These are phyloP conservation scores for Pyrus hybrid DNA, from an alignment of 331 rosid genomes.

Conservation along the genomic window DNA sequence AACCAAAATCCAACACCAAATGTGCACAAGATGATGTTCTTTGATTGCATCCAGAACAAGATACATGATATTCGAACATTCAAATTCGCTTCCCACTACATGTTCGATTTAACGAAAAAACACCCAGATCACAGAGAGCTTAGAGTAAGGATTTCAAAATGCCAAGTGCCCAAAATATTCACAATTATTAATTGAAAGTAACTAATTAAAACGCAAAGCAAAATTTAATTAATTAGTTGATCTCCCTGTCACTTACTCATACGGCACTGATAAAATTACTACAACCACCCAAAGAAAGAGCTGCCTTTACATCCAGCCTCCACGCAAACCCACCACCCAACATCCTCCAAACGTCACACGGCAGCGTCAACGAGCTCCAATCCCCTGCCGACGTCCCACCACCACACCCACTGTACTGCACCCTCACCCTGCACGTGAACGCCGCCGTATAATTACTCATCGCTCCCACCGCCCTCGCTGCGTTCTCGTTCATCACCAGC, in stretches of 20 bases:
- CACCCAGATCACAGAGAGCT: not conserved
- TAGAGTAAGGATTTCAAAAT: too few relatives aligned
- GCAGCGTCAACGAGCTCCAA: slow-evolving; percentile 35
- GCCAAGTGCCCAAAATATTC: not conserved
- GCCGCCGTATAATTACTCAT: slow-evolving; percentile 18
- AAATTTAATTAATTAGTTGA: not conserved
- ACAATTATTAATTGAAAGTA: not conserved
- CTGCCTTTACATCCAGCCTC: slow-evolving; percentile 75
- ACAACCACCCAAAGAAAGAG: slow-evolving; percentile 50
- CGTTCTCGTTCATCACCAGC: slow-evolving; percentile 38
- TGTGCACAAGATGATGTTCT: not conserved
- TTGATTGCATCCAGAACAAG: not conserved
- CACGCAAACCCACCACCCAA: slow-evolving; percentile 77
- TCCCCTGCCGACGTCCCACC: slow-evolving; percentile 23
- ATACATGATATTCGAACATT: not conserved
- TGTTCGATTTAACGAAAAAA: too few relatives aligned
- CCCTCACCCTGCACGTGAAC: slow-evolving; percentile 66
- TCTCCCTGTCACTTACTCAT: not conserved
- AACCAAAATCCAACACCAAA: not conserved
- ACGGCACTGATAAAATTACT: not conserved
- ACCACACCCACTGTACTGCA: slow-evolving; percentile 34
- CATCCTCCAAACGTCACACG: slow-evolving; percentile 92
- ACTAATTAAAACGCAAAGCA: not conserved
- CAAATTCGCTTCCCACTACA: not conserved
- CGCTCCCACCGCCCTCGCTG: slow-evolving; percentile 1